Conservation (phyloP, 257 asterid genomes). For the Solanum rostratum region DNA sequence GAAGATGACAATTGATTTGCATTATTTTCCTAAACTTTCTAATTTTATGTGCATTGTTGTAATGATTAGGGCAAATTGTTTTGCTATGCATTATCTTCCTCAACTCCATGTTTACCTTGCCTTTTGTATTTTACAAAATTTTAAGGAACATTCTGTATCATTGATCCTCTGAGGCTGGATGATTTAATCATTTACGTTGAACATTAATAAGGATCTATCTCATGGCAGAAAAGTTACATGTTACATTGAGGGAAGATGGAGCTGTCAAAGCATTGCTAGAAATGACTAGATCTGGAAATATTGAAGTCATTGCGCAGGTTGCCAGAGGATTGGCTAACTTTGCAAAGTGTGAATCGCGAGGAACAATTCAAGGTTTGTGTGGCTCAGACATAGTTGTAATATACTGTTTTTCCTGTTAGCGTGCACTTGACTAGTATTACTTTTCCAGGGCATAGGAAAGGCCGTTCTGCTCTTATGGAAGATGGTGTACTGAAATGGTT, state of each 20-base stretch:
- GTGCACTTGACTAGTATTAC: conserved; percentile 1
- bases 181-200: not conserved
- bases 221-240: conserved; percentile 55
- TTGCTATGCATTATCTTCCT: not conserved
- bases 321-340: conserved; percentile 91
- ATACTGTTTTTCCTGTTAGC: not conserved
- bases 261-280: conserved; percentile 64
- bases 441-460: conserved; percentile 51
- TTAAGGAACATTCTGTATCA: not conserved
- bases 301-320: conserved; percentile 70
- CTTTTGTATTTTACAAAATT: not conserved
- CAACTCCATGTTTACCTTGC: not conserved
- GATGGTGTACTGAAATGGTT: conserved; percentile 74
- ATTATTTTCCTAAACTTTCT: not conserved
- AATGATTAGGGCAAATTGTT: not conserved
- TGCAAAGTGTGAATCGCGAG: conserved; percentile 82
- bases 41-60: not conserved
- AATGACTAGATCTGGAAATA: conserved; percentile 52
- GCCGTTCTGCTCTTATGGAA: conserved; percentile 65
- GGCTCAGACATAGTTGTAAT: not conserved
- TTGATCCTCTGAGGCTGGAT: not conserved
- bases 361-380: conserved; percentile 58
- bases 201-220: conserved; percentile 1
- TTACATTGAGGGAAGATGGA: conserved; percentile 58
- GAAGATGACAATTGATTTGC: not conserved